A percentile compares a stretch with the other conserved stretches of the same genome.
phyloP scores from a whole-genome alignment of 148 eudicot genomes.

The Persicaria maculosa region DNA sequence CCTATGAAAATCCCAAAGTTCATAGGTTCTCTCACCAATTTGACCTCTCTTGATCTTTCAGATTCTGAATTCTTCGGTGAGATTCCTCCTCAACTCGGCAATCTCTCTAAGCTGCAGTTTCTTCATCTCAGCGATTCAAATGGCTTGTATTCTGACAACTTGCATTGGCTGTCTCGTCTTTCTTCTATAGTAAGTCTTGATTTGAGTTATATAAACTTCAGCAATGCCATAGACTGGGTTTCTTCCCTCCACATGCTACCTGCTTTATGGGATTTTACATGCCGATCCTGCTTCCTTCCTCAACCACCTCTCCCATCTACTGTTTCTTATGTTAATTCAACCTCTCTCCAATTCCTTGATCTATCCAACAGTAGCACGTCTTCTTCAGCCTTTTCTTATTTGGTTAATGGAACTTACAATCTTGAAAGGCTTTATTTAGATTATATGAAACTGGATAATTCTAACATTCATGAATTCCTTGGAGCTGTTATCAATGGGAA shows the following conservation, averaged over 20 bases:
- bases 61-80: conserved; percentile 24
- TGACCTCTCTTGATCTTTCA: conserved; percentile 33
- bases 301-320: too few relatives aligned
- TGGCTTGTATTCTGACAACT: conserved; percentile 9
- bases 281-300: too few relatives aligned
- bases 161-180: conserved; percentile 32
- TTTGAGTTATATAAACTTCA: conserved; percentile 27
- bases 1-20: conserved; percentile 25
- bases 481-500: too few relatives aligned
- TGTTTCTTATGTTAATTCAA: too few relatives aligned
- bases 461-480: too few relatives aligned
- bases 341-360: too few relatives aligned
- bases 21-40: conserved; percentile 26
- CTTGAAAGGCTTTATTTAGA: too few relatives aligned
- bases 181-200: conserved; percentile 25
- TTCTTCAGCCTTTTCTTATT: too few relatives aligned
- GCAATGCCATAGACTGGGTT: not conserved
- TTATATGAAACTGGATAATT: too few relatives aligned
- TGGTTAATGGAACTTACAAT: too few relatives aligned
- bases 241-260: conserved; percentile 24
- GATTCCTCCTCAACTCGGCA: conserved; percentile 31
- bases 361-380: too few relatives aligned
- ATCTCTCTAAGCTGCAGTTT: conserved; percentile 26
- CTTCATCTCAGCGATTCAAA: conserved; percentile 18
- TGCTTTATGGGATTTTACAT: conserved; percentile 8